Evolutionary conservation across 805 yeast genomes (phyloP).

Genomic region (Clavispora phyllophila): DNA sequence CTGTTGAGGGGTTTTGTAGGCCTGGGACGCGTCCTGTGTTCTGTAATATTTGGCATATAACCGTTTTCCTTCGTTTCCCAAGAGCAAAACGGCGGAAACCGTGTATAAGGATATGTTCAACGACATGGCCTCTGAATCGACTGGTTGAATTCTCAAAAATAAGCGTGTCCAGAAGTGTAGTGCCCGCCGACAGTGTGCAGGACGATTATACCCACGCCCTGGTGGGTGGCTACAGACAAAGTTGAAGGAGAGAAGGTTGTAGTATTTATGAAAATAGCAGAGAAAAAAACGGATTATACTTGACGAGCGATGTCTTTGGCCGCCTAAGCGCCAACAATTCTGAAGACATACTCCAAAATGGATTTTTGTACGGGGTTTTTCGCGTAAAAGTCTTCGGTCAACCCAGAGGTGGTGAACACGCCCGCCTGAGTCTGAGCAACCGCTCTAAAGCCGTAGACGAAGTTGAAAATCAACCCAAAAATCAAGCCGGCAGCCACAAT

Average conservation of each 20-base stretch:
- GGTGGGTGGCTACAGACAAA: too few relatives aligned
- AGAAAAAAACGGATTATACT: too few relatives aligned
- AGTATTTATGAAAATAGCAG: not conserved
- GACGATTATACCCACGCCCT: not conserved
- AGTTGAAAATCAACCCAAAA: constrained; percentile 64
- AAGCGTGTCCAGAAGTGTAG: not conserved
- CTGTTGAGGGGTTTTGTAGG: constrained; percentile 45
- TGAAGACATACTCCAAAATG: constrained; percentile 32
- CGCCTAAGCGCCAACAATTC: constrained; percentile 17
- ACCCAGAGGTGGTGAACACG: constrained; percentile 17
- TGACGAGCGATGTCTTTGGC: too few relatives aligned
- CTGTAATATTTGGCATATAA: constrained; percentile 80
- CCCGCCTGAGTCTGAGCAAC: constrained; percentile 16
- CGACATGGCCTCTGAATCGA: constrained; percentile 25
- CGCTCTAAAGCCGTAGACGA: constrained; percentile 51
- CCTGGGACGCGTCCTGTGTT: constrained; percentile 39
- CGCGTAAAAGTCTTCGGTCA: constrained; percentile 25
- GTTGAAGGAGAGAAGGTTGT: too few relatives aligned
- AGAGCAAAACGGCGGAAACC: constrained; percentile 70
- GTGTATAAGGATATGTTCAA: constrained; percentile 67
- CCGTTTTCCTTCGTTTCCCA: constrained; percentile 78
- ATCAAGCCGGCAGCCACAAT: constrained; percentile 68
- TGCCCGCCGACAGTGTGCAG: not conserved
- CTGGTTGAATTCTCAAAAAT: not conserved
- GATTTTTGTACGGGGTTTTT: constrained; percentile 29